phyloP scores from a whole-genome alignment of 2,329 filamentous ascomycete species.

The Fusarium decemcellulare region DNA sequence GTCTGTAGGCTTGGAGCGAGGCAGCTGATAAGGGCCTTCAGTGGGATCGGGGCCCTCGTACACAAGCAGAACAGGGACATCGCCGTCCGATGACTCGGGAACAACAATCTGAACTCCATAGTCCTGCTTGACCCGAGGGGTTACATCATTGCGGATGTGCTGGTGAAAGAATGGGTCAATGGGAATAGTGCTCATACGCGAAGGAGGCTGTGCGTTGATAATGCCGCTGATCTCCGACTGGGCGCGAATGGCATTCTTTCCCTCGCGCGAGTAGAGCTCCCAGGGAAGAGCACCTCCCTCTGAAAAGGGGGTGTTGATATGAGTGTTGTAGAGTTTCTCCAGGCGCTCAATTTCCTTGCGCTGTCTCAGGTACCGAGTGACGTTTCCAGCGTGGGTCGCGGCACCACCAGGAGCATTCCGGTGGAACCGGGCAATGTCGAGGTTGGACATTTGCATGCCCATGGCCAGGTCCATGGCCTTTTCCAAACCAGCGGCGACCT shows the following conservation, averaged over 20 bases:
- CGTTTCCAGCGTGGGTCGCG: constrained; percentile 83
- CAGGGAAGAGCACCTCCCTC: constrained; percentile 81
- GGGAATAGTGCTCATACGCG: constrained; percentile 75
- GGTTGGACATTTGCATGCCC: constrained; percentile 85
- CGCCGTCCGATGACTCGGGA: constrained; percentile 72
- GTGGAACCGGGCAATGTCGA: constrained; percentile 87
- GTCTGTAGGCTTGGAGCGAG: constrained; percentile 66
- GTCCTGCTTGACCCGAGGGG: constrained; percentile 74
- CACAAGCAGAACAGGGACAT: constrained; percentile 78
- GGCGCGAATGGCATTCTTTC: constrained; percentile 84
- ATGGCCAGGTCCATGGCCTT: constrained; percentile 91
- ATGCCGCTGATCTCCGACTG: constrained; percentile 82
- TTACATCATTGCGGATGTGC: constrained; percentile 76
- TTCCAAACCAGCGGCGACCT: constrained; percentile 82
- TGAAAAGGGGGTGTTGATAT: constrained; percentile 84
- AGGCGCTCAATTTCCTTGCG: constrained; percentile 86
- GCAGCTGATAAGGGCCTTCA: constrained; percentile 65
- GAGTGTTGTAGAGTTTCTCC: constrained; percentile 84
- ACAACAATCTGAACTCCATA: constrained; percentile 82
- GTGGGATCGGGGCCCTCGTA: constrained; percentile 75
- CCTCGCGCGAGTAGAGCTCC: constrained; percentile 90
- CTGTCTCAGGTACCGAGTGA: constrained; percentile 90
- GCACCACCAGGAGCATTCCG: constrained; percentile 79
- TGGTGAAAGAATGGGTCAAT: constrained; percentile 86
- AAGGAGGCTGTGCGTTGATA: constrained; percentile 80